A percentile compares a stretch with the other conserved stretches of the same genome.
Conservation (phyloP, 352 stramenopile species). For the Phytophthora crassamura region DNA sequence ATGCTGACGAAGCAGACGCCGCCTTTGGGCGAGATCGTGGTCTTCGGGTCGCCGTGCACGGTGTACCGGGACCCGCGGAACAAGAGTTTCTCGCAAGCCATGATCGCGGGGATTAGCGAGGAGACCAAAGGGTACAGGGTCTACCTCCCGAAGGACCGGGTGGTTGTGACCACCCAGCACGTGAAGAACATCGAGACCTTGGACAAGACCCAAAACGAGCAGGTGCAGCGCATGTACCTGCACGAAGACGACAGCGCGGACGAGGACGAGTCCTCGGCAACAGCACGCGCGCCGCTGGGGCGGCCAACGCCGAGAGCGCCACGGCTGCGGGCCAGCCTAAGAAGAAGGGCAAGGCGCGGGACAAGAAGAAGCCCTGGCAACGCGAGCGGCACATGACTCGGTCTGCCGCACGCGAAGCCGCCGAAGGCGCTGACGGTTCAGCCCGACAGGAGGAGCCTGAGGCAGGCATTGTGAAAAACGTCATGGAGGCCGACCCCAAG, state of each 20-base stretch:
- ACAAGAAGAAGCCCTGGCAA: neutral
- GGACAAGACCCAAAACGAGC: neutral
- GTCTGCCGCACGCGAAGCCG: neutral
- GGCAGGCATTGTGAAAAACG: neutral
- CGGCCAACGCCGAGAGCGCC: neutral
- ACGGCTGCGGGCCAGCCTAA: neutral
- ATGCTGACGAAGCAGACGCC: constrained; percentile 11
- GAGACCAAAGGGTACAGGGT: constrained; percentile 27
- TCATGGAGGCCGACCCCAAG: neutral
- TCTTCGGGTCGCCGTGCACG: constrained; percentile 8
- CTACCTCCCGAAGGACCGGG: constrained; percentile 16
- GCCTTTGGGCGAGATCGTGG: neutral
- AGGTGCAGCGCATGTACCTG: constrained; percentile 1
- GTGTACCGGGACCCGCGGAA: constrained; percentile 15
- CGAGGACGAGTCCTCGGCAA: neutral
- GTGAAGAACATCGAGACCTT: constrained; percentile 18
- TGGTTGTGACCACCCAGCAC: constrained; percentile 21
- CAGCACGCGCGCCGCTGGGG: neutral
- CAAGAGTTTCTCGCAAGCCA: neutral
- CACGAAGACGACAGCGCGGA: neutral
- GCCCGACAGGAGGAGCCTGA: constrained; percentile 1
- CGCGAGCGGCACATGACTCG: neutral
- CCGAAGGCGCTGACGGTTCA: neutral
- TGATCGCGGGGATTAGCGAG: constrained; percentile 13
- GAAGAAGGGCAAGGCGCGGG: neutral